Evolutionary conservation across 1,284 basidiomycete genomes (phyloP).

Genomic region (Ceratobasidium sp.): DNA sequence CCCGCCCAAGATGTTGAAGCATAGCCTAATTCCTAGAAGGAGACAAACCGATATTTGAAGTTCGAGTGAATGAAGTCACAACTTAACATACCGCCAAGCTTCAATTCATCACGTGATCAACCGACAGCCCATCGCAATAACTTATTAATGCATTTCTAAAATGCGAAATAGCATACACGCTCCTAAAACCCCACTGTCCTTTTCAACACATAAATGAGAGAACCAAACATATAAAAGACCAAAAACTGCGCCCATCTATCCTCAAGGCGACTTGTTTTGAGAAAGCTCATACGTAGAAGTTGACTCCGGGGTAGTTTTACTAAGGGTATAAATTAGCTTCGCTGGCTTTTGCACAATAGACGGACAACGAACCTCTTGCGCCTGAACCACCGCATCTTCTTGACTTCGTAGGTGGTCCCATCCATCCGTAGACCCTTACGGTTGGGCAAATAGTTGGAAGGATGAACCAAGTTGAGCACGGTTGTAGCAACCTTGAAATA

Average conservation of each 20-base stretch:
- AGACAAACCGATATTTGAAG: background rate
- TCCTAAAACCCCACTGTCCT: no score
- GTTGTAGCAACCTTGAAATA: slow-evolving; percentile 31
- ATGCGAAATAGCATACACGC: no score
- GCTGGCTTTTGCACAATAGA: no score
- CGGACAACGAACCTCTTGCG: slow-evolving; percentile 21
- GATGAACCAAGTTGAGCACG: slow-evolving; percentile 45
- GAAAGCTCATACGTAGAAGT: slow-evolving; percentile 18
- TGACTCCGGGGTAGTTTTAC: background rate
- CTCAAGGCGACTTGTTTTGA: background rate
- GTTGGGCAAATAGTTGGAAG: slow-evolving; percentile 46
- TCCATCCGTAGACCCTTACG: slow-evolving; percentile 49
- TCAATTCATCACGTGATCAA: background rate
- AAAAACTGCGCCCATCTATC: no score
- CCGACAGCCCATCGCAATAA: no score
- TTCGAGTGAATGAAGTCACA: background rate
- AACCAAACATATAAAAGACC: no score
- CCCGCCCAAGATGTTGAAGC: slow-evolving; percentile 14
- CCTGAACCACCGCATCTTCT: slow-evolving; percentile 31
- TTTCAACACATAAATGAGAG: no score
- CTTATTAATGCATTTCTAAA: no score
- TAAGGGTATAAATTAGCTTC: no score
- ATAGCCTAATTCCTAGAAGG: background rate
- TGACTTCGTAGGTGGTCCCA: slow-evolving; percentile 47
- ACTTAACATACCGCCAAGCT: slow-evolving; percentile 12